Conservation (phyloP, 768 basidiomycete species). For the Kwoniella heveanensis region DNA sequence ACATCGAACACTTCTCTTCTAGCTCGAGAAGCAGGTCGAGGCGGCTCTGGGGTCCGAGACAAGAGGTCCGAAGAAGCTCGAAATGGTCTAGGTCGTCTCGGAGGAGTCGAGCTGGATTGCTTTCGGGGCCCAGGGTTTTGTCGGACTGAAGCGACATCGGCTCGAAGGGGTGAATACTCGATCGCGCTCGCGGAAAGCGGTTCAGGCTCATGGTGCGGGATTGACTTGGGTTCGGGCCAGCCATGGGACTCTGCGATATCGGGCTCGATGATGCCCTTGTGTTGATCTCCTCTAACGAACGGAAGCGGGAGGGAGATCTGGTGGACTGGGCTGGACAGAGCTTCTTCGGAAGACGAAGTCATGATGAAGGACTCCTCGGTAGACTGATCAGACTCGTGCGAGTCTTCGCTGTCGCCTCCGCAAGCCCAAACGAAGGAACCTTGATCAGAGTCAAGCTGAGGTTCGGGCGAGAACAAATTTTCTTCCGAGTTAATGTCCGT, state of each 20-base stretch:
- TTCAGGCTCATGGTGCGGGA: neutral
- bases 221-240: conserved; percentile 19
- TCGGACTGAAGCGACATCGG: conserved; percentile 6
- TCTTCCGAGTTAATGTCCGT: conserved; percentile 14
- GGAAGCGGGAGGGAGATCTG: conserved; percentile 6
- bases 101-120: conserved; percentile 28
- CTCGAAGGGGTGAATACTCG: neutral
- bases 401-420: conserved; percentile 4
- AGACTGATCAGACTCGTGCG: neutral
- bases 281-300: neutral
- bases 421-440: conserved; percentile 24
- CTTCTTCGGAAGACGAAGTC: conserved; percentile 15
- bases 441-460: neutral
- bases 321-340: conserved; percentile 5
- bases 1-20: conserved; percentile 43
- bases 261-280: conserved; percentile 8
- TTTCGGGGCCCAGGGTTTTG: conserved; percentile 16
- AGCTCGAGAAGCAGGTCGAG: conserved; percentile 22
- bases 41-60: conserved; percentile 30
- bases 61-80: conserved; percentile 32
- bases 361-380: conserved; percentile 14
- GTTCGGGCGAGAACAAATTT: conserved; percentile 13
- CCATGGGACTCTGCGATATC: conserved; percentile 24
- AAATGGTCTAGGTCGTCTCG: conserved; percentile 24
- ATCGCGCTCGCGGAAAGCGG: neutral